Percentiles rank a stretch among this genome's conserved stretches.
Conservation (phyloP, 371 early-diverging fungal genomes). For the Entomophthora muscae region DNA sequence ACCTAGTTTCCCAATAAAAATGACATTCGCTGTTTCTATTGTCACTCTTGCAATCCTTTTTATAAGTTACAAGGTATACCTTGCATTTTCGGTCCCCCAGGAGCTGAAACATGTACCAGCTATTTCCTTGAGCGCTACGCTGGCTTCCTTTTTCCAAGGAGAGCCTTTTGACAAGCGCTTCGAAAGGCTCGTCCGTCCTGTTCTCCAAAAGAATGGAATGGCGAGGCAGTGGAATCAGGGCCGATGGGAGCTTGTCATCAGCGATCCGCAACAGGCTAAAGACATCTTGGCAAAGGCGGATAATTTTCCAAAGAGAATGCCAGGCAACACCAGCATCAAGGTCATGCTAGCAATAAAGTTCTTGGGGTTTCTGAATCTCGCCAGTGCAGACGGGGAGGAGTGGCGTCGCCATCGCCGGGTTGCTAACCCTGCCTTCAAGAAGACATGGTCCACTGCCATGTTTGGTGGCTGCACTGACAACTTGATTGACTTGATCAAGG, state of each 20-base stretch:
- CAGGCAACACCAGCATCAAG: not conserved
- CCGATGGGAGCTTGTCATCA: not conserved
- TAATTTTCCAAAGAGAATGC: not conserved
- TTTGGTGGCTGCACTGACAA: not conserved
- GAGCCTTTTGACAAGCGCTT: not conserved
- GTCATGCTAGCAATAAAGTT: not conserved
- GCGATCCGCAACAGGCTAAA: not conserved
- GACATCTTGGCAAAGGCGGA: not conserved
- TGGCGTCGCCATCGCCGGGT: not conserved
- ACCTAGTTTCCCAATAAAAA: too few species aligned
- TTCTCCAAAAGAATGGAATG: not conserved
- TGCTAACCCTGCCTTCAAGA: not conserved
- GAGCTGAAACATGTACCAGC: not conserved
- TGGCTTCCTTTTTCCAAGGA: not conserved
- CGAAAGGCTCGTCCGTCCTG: not conserved
- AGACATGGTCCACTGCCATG: not conserved
- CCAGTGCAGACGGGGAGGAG: not conserved
- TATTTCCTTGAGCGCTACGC: not conserved
- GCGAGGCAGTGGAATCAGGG: not conserved
- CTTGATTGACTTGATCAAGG: not conserved
- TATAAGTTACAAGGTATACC: not conserved
- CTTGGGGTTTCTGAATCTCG: not conserved
- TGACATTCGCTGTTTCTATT: too few species aligned
- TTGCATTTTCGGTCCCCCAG: not conserved
- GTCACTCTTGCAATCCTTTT: too few species aligned